A percentile compares a stretch with the other conserved stretches of the same genome.
phyloP scores from a whole-genome alignment of 2,329 filamentous ascomycete genomes.

The Coleophoma cylindrospora region DNA sequence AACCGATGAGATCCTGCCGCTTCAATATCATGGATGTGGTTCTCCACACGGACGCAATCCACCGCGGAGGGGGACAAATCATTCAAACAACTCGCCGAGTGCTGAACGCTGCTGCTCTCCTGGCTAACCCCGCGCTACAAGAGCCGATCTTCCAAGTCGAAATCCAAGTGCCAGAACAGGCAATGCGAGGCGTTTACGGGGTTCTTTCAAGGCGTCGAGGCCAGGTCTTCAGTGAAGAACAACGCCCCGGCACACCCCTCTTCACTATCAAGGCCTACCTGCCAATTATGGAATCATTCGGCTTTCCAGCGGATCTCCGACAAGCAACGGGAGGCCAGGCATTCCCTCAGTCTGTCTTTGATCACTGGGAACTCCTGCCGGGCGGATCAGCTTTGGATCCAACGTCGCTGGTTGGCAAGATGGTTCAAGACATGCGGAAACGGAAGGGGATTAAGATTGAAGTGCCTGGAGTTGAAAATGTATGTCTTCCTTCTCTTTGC shows the following conservation, averaged over 20 bases:
- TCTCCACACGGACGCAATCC: constrained; percentile 98
- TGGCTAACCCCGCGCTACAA: constrained; percentile 85
- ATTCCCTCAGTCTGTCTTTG: constrained; percentile 98
- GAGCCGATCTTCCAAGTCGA: constrained; percentile 99
- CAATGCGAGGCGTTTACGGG: constrained; percentile 99
- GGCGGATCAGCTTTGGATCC: constrained; percentile 87
- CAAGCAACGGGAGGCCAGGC: constrained; percentile 92
- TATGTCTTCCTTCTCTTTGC: constrained; percentile 48
- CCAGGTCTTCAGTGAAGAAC: constrained; percentile 98
- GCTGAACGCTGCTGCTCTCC: constrained; percentile 85
- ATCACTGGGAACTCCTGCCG: constrained; percentile 95
- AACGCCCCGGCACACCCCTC: constrained; percentile 96
- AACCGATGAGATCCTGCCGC: constrained; percentile 94
- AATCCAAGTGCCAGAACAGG: constrained; percentile 96
- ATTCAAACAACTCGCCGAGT: constrained; percentile 98
- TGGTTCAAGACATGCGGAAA: constrained; percentile 91
- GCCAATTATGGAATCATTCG: constrained; percentile 95
- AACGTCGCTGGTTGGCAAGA: constrained; percentile 74
- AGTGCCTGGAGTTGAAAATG: constrained; percentile 90
- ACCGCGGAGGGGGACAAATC: constrained; percentile 98
- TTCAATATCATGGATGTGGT: constrained; percentile 99
- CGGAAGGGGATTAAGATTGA: constrained; percentile 99
- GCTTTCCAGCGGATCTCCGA: constrained; percentile 97
- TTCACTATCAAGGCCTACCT: constrained; percentile 99
- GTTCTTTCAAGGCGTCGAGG: constrained; percentile 96